A percentile compares a stretch with the other conserved stretches of the same genome.
Evolutionary conservation across 768 basidiomycete genomes (phyloP).

Genomic region (Baorangia bicolor): DNA sequence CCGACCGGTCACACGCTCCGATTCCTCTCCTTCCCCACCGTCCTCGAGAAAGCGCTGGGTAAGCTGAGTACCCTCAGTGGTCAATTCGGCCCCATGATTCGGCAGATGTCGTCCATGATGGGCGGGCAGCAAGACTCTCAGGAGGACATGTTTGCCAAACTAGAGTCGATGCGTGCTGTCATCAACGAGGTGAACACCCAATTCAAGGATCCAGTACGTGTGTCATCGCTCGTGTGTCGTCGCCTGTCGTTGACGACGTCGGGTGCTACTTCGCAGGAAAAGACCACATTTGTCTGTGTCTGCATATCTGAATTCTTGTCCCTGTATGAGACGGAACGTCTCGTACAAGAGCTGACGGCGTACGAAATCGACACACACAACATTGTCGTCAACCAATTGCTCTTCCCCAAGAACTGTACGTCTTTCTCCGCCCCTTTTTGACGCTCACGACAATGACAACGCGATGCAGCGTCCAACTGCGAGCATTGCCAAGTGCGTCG

Average conservation of each 20-base stretch:
- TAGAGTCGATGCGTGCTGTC: conserved; percentile 94
- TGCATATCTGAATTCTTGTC: conserved; percentile 99
- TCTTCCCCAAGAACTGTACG: conserved; percentile 90
- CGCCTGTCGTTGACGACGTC: neutral
- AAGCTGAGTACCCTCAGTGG: conserved; percentile 94
- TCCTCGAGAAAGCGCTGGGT: conserved; percentile 94
- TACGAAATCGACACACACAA: conserved; percentile 98
- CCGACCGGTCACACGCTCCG: conserved; percentile 98
- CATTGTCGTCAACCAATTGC: conserved; percentile 95
- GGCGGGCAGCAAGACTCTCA: conserved; percentile 87
- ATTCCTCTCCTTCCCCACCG: conserved; percentile 98
- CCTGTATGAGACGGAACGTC: conserved; percentile 96
- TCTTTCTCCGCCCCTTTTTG: neutral
- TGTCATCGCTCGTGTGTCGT: neutral
- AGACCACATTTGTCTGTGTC: conserved; percentile 98
- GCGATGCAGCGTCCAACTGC: conserved; percentile 74
- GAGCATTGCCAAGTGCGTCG: conserved; percentile 93
- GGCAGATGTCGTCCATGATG: conserved; percentile 95
- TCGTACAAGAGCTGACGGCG: conserved; percentile 92
- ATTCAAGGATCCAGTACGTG: conserved; percentile 94
- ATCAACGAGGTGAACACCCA: conserved; percentile 99
- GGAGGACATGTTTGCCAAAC: conserved; percentile 98
- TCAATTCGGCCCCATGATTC: conserved; percentile 95
- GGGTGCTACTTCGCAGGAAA: conserved; percentile 58
- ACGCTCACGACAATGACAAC: neutral